These are phyloP conservation scores for Phaeoacremonium minimum DNA, from an alignment of 2,329 filamentous ascomycete genomes.

Conservation along the genomic window DNA sequence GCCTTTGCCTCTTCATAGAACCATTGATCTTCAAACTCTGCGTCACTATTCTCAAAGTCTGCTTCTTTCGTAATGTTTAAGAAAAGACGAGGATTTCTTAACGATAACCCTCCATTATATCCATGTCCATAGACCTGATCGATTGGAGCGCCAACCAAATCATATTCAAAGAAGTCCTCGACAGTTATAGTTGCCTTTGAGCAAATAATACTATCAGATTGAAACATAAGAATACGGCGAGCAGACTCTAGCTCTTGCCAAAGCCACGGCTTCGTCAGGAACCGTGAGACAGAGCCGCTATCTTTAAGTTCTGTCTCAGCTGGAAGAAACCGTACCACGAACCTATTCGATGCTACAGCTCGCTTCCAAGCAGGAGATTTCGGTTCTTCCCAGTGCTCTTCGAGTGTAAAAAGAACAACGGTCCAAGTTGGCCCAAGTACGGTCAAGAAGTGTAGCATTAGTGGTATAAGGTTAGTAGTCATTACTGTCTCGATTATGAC, in stretches of 20 bases:
- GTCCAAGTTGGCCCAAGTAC: neutral
- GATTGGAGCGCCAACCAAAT: too few species aligned
- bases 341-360: neutral
- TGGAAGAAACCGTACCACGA: neutral
- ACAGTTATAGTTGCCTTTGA: too few species aligned
- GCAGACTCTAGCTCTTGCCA: neutral
- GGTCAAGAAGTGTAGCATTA: neutral
- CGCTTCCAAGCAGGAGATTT: neutral
- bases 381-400: neutral
- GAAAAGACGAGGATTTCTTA: too few species aligned
- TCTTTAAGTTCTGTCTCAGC: neutral
- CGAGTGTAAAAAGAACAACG: neutral
- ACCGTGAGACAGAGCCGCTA: neutral
- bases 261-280: neutral
- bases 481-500: neutral
- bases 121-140: too few species aligned
- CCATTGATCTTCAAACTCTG: too few species aligned
- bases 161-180: too few species aligned
- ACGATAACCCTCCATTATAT: too few species aligned
- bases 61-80: too few species aligned
- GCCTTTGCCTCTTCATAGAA: too few species aligned
- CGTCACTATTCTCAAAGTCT: too few species aligned
- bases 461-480: neutral
- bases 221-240: neutral
- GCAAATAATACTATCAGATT: too few species aligned